These are phyloP conservation scores for Psilocybe sp. DNA, from an alignment of 768 basidiomycete species.

Conservation along the genomic window DNA sequence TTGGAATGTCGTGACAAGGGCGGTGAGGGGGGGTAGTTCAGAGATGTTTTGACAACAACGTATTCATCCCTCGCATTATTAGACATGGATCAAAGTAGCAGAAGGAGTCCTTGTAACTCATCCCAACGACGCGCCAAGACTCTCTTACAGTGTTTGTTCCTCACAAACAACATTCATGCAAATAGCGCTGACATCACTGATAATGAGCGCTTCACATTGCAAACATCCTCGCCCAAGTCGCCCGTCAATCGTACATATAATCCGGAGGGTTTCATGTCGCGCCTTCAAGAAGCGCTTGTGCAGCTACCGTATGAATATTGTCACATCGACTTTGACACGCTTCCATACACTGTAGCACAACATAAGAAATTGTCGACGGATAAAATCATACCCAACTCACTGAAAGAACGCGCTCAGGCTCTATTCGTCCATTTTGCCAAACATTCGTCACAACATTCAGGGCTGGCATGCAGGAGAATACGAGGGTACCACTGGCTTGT, in stretches of 20 bases:
- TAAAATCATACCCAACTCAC: conserved; percentile 38
- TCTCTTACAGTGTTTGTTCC: no score
- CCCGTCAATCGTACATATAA: neutral
- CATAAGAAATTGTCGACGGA: neutral
- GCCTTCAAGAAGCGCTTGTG: conserved; percentile 61
- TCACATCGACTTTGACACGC: conserved; percentile 66
- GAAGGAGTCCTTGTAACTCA: no score
- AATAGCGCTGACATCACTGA: neutral
- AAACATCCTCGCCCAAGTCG: neutral
- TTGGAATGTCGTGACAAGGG: conserved; percentile 39
- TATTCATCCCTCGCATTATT: conserved; percentile 37
- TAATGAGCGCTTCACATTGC: conserved; percentile 1
- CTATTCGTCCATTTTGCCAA: conserved; percentile 80
- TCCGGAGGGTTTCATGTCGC: neutral
- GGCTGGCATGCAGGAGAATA: conserved; percentile 86
- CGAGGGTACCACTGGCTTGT: conserved; percentile 60
- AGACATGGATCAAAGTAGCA: conserved; percentile 30
- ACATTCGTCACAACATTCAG: conserved; percentile 77
- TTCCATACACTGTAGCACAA: conserved; percentile 55
- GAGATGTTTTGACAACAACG: conserved; percentile 43
- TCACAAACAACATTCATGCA: no score
- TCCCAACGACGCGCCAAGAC: no score
- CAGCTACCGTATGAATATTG: conserved; percentile 74
- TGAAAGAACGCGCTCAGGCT: conserved; percentile 45
- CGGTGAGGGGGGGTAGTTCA: conserved; percentile 35